Base-by-base conservation (phyloP, 1,284 basidiomycete genomes). In the Sphagnurus paluster region DNA sequence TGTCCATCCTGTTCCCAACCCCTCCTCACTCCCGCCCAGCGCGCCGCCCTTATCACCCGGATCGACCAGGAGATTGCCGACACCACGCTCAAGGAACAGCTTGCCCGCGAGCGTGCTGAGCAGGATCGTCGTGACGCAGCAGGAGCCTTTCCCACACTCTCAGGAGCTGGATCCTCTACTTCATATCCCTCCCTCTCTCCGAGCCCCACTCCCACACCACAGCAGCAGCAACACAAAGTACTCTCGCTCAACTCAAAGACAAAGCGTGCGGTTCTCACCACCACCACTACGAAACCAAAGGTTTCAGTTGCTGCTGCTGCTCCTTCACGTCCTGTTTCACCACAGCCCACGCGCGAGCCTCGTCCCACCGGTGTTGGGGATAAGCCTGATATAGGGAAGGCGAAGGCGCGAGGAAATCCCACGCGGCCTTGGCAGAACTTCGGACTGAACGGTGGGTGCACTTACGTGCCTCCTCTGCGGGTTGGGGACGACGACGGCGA, bases 141-240 rank as follows among this genome's bases (percentile, higher is more conserved):
- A 23, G 84, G 84, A 4, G 80, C 78, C 0, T 87, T 88, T 59
- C 85, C 86, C 10, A 67, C 70, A 11, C 73, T 87, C 16, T 50
- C 53, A 11, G 8, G 10, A 6, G 10, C 30, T 8, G 7, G 14
- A 4, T 33, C 30, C 14, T n/a, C 8, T 16, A n/a, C 30, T 7
- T 7, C 2, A 16, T 33, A 30, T 30, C 28, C 61, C 1, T 46
- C 61, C 4, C 30, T 17, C 13, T 42, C 42, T 24, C 10, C 26
- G 19, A 30, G 38, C 17, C 37, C 25, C 1, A 7, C 24, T 52
- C 19, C 14, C 52, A n/a, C 47, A 54, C 60, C 3, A 51, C 63
- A 58, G 4, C 49, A 58, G 0, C 68, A 74, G 50, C 65, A 73
- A 0, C 80, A 80, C 56, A 83, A 78, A 58, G 80, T 87, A 4